These are phyloP conservation scores for Dactylellina sp. DNA, from an alignment of 2,329 filamentous ascomycete species.

Conservation along the genomic window DNA sequence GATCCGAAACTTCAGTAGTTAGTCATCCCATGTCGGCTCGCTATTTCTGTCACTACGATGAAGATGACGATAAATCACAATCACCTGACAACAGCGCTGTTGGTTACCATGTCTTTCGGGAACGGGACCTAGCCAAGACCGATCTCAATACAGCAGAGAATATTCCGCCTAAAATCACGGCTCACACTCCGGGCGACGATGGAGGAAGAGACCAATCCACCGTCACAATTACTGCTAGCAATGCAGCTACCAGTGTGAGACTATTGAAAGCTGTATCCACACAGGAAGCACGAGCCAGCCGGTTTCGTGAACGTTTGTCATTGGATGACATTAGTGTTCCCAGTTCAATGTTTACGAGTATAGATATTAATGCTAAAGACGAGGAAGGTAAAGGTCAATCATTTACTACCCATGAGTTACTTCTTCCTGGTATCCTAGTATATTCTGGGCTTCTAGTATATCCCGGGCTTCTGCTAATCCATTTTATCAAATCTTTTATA, in stretches of 20 bases:
- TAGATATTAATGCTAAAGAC: not conserved
- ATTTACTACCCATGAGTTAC: not conserved
- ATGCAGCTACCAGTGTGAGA: not conserved
- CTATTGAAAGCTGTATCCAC: not conserved
- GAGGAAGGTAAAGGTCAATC: not conserved
- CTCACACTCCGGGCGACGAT: not conserved
- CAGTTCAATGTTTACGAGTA: slow-evolving; percentile 15
- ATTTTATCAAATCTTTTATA: slow-evolving; percentile 2
- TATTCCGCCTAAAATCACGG: not conserved
- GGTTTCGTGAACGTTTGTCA: slow-evolving; percentile 31
- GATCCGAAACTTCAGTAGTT: not conserved
- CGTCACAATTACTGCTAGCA: slow-evolving; percentile 8
- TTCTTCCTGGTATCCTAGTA: too few relatives aligned
- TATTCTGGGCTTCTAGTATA: too few relatives aligned
- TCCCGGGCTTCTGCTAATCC: too few relatives aligned
- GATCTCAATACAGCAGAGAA: not conserved
- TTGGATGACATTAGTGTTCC: slow-evolving; percentile 20
- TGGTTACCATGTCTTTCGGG: slow-evolving; percentile 23
- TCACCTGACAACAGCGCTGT: slow-evolving; percentile 1
- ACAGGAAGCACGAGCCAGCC: slow-evolving; percentile 13
- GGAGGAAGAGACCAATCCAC: slow-evolving; percentile 4
- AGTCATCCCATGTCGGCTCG: not conserved
- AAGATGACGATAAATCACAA: slow-evolving; percentile 12
- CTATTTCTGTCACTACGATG: slow-evolving; percentile 40
- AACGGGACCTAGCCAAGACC: slow-evolving; percentile 15